phyloP scores from a whole-genome alignment of 768 basidiomycete genomes.

The Suillus variegatus region DNA sequence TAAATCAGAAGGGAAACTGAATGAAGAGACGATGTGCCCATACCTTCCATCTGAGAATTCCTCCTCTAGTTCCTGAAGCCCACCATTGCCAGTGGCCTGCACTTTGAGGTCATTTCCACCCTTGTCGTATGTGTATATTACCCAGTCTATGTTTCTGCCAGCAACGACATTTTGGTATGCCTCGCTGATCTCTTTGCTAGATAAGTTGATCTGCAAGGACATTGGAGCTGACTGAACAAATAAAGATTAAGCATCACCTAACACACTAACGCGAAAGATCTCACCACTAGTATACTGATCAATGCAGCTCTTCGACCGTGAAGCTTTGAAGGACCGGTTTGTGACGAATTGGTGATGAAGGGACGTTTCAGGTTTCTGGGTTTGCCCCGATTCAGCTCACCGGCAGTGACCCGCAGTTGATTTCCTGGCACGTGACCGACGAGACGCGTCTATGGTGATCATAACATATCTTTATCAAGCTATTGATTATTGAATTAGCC shows the following conservation, averaged over 20 bases:
- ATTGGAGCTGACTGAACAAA: constrained; percentile 37
- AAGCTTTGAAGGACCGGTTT: not conserved
- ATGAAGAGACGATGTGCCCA: constrained; percentile 23
- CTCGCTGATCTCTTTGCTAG: constrained; percentile 66
- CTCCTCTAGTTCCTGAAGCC: constrained; percentile 87
- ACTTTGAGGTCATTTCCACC: constrained; percentile 87
- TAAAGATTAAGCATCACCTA: not conserved
- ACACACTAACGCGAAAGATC: too few species aligned
- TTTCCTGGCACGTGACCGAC: constrained; percentile 5
- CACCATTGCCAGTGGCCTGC: constrained; percentile 82
- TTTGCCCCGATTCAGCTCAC: not conserved
- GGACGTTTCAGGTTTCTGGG: constrained; percentile 9
- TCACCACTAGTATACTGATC: constrained; percentile 4
- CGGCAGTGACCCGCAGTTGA: constrained; percentile 3
- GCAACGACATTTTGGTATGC: constrained; percentile 79
- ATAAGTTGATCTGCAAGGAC: constrained; percentile 82
- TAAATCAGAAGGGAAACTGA: constrained; percentile 12
- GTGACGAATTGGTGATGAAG: constrained; percentile 4
- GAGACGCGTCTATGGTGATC: not conserved
- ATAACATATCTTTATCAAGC: not conserved
- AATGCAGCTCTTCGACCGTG: not conserved
- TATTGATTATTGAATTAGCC: not conserved
- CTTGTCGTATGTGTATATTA: constrained; percentile 76
- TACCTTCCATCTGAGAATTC: constrained; percentile 95
- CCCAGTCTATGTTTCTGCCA: constrained; percentile 71